Evolutionary conservation across 2,329 filamentous ascomycete species (phyloP), one percentile per base, ranked within the genome.

Genomic region (Fusarium sulawesiense): DNA sequence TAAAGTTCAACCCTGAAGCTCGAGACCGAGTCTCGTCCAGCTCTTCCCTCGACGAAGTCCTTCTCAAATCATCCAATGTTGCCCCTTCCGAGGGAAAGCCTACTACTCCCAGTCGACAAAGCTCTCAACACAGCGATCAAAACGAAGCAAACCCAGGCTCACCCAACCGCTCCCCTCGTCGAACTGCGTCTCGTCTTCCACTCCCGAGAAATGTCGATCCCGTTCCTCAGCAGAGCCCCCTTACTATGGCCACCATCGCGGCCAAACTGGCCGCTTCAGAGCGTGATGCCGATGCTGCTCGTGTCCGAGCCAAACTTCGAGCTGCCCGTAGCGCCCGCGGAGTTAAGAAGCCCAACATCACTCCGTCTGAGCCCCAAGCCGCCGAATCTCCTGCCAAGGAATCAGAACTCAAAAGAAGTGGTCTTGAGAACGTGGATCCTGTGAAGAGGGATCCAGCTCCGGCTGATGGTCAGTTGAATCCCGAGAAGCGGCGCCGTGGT

Each of bases 191-290:
- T 14, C 72, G 68, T 16, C 71, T 72, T 27, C 75, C 66, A 23
- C 70, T 83, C n/a, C 77, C 80, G 46, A 76, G 80, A 64, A 74
- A 77, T 60, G 59, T 78, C 3, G 81, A 82, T 25, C 80, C 81
- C 6, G 75, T 77, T 2, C 79, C 82, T 7, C 84, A 86, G 50
- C 87, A 89, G 67, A 88, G 84, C 29, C 88, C 88, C 0, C 77
- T 90, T 6, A 89, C 85, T 21, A 89, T 89, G 84, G 86, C 87
- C 11, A 84, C 81, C 34, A 91, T 91, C 65, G 86, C 87, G 0
- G 87, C 88, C 29, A 91, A 91, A 77, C 81, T 91, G 0, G 89
- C 88, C 1, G 88, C 89, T 3, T 87, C 88, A 1, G 89, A 91
- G 68, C 83, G 87, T 20, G 88, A 90, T 56, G 89, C 89, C 6